Base-by-base conservation (phyloP, 73 alveolate genomes). In the Blepharisma stoltei region DNA sequence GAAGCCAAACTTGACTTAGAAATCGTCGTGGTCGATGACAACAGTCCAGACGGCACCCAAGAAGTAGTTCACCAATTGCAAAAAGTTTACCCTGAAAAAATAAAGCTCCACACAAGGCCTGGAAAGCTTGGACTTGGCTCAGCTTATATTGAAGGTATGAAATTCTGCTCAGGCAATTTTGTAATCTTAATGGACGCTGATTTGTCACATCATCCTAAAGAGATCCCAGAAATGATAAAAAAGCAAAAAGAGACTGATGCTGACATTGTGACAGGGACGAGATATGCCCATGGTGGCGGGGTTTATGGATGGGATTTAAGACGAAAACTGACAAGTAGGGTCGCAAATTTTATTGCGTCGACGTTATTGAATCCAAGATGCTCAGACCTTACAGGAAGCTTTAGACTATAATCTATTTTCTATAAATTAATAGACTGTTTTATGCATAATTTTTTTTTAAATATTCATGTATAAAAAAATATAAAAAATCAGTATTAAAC, bases 131-230 rank as follows among this genome's bases (percentile, higher is more conserved):
- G 99, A 47, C 95, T 97, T 47, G 99, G 99, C 20, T 78, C 97
- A 27, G 99, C 99, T 25, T 97, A 97, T 79, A 88, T 90, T 85
- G 99, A 95, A 89, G 99, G 99, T 1, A 80, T 93, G 47, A 83
- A 88, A 54, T 55, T 81, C 38, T 92, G 97, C 78, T 81, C 89
- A 25, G 99, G 99, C 6, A 90, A 94, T 65, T 97, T 84, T 78
- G 85, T 97, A 48, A 86, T 97, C 78, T 88, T 97, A 44, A 97
- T 97, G 99, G 99, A 97, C 82, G 98, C 99, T 27, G 99, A 97
- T 82, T 81, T 97, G 77, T 93, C 98, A 6, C 99, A 97, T 82
- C 99, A 97, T 79, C 98, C 97, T 68, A 89, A 85, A 79, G 86
- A 76, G 76, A 82, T 92, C 41, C 81, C 89, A 5, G 88, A 92